These are phyloP conservation scores for Rhodotorula glutinis DNA, from an alignment of 1,284 basidiomycete genomes.

Conservation along the genomic window DNA sequence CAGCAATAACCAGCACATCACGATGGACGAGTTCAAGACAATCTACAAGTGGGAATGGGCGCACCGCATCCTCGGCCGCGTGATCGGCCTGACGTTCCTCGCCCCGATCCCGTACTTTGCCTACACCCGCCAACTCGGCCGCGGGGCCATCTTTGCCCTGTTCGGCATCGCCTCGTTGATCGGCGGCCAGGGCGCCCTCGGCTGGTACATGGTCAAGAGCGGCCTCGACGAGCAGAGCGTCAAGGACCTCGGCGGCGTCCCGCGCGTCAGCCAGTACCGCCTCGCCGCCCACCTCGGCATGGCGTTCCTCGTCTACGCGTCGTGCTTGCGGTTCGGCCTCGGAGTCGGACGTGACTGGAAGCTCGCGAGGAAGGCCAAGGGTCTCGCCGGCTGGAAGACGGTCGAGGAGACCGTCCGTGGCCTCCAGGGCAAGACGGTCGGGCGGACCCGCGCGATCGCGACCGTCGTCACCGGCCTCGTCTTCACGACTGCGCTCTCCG, in stretches of 20 bases:
- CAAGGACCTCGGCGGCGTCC: constrained; percentile 74
- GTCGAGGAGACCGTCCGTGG: constrained; percentile 48
- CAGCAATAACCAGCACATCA: constrained; percentile 84
- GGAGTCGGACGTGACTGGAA: constrained; percentile 76
- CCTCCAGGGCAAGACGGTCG: constrained; percentile 59
- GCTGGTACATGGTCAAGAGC: constrained; percentile 99
- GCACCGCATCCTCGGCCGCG: constrained; percentile 86
- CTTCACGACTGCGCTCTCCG: constrained; percentile 84
- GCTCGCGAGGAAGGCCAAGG: constrained; percentile 58
- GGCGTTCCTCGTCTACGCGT: constrained; percentile 84
- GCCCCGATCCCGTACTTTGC: constrained; percentile 73
- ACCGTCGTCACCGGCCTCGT: constrained; percentile 70
- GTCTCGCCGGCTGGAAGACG: constrained; percentile 44
- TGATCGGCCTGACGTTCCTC: constrained; percentile 65
- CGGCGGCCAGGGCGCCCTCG: constrained; percentile 69
- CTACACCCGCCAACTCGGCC: constrained; percentile 57
- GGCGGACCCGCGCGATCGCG: constrained; percentile 61
- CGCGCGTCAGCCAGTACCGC: constrained; percentile 94
- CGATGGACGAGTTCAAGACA: constrained; percentile 84
- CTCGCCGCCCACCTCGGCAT: constrained; percentile 90
- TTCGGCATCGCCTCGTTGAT: constrained; percentile 45
- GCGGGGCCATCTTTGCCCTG: constrained; percentile 32
- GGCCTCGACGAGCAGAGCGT: constrained; percentile 67
- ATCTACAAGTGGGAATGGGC: constrained; percentile 99
- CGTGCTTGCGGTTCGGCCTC: constrained; percentile 83